phyloP scores from a whole-genome alignment of 768 basidiomycete genomes.

The Termitomyces sp. region DNA sequence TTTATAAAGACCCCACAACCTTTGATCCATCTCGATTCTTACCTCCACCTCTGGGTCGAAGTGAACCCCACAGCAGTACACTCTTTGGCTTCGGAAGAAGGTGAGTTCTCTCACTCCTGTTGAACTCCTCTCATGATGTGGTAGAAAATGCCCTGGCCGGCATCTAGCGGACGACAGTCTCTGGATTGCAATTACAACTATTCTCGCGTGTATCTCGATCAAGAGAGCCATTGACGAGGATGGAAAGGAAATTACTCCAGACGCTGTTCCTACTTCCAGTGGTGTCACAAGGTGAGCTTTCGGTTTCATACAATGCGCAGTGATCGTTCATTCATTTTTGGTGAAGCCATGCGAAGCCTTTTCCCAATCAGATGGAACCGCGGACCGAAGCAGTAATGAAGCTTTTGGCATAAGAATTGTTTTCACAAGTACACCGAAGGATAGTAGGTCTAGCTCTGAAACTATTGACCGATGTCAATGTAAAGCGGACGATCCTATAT shows the following conservation, averaged over 20 bases:
- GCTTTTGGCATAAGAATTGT: neutral
- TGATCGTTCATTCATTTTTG: neutral
- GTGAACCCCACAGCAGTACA: slow-evolving; percentile 11
- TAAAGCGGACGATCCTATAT: too few relatives aligned
- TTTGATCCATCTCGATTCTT: slow-evolving; percentile 16
- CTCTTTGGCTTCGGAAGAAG: slow-evolving; percentile 16
- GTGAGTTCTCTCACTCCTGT: neutral
- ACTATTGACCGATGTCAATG: too few relatives aligned
- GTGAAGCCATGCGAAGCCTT: neutral
- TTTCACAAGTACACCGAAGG: too few relatives aligned
- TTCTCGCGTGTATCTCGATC: slow-evolving; percentile 5
- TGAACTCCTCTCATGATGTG: neutral
- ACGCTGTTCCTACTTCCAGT: slow-evolving; percentile 5
- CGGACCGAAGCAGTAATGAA: neutral
- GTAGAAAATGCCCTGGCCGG: slow-evolving; percentile 34
- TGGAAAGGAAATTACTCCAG: neutral
- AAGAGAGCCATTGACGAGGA: slow-evolving; percentile 5
- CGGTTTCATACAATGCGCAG: neutral
- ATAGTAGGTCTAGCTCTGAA: too few relatives aligned
- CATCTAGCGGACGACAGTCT: slow-evolving; percentile 41
- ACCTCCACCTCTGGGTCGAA: slow-evolving; percentile 10
- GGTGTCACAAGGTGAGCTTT: neutral
- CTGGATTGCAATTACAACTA: slow-evolving; percentile 20
- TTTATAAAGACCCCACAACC: slow-evolving; percentile 9
- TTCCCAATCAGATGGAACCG: neutral